These are phyloP conservation scores for Metschnikowia amazonensis DNA, from an alignment of 805 yeast species.

Conservation along the genomic window DNA sequence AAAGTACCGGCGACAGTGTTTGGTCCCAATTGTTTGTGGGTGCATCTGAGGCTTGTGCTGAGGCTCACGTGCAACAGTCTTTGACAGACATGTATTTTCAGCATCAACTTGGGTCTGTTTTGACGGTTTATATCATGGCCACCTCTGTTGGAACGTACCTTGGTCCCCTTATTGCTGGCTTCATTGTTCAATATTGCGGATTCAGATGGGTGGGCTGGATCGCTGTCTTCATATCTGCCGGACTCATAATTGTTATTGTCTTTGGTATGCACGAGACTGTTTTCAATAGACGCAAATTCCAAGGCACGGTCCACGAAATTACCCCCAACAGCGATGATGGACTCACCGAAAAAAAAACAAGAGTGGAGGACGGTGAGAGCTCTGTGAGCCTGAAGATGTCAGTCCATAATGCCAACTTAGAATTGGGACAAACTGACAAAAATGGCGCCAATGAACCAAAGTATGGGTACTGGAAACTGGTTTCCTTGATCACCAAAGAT, in stretches of 20 bases:
- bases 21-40: constrained; percentile 82
- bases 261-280: constrained; percentile 70
- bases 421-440: constrained; percentile 11
- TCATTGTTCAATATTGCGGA: constrained; percentile 54
- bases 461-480: constrained; percentile 42
- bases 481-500: constrained; percentile 52
- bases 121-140: constrained; percentile 71
- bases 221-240: constrained; percentile 51
- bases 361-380: constrained; percentile 3
- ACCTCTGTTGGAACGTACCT: constrained; percentile 74
- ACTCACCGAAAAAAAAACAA: constrained; percentile 2
- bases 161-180: constrained; percentile 79
- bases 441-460: constrained; percentile 41
- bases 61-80: constrained; percentile 65
- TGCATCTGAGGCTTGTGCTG: constrained; percentile 74
- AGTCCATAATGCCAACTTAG: constrained; percentile 13
- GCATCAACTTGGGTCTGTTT: constrained; percentile 69
- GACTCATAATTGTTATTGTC: constrained; percentile 47
- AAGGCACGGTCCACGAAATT: constrained; percentile 11
- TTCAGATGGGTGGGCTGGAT: constrained; percentile 82
- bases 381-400: constrained; percentile 17
- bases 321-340: background rate
- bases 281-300: constrained; percentile 43
- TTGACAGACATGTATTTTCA: constrained; percentile 71
- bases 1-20: constrained; percentile 54